Base-by-base conservation (phyloP, 371 early-diverging fungal genomes). In the Saksenaea oblongispora region DNA sequence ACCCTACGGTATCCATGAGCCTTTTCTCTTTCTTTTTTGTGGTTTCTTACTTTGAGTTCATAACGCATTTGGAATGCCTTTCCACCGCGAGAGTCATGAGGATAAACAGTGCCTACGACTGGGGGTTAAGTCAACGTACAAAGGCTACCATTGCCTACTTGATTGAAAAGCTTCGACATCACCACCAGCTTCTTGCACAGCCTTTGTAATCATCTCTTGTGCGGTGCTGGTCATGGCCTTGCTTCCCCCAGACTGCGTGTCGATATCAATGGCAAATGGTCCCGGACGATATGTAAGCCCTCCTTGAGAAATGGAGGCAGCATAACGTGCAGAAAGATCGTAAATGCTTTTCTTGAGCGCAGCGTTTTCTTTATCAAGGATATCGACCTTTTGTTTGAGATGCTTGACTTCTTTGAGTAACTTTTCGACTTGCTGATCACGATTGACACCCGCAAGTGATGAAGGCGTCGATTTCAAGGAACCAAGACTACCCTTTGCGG, bases 281-380 rank as follows among this genome's bases (percentile, higher is more conserved):
- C 81, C 75, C 3, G 76, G 70, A 8, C 66, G 63, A 53, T 76
- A 78, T 4, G 63, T 59, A 31, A 74, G 59, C 0, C 78, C 66
- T 39, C 78, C 73, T 75, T 83, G 82, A 35, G 82, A 73, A 64
- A 85, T 64, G 61, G 82, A 70, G 18, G 85, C 78, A 17, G 88
- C 89, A 76, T 90, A 93, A 36, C 89, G 78, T 26, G 85, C 85
- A 13, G 93, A 91, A 41, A 95, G 83, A 56, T 95, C 93, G 64
- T 87, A 94, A 35, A 95, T 86, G 34, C 89, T 89, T 72, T 94
- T 93, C 56, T 94, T 95, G 34, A 95, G 75, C 1, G 89, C 87
- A 41, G 74, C 83, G 73, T 93, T 95, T 69, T 95, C 95, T 65
- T 91, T 90, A 62, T 93, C 93, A 27, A 95, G 74, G 7, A 84